These are phyloP conservation scores for Fibroporia radiculosa DNA, from an alignment of 768 basidiomycete species.

Conservation along the genomic window DNA sequence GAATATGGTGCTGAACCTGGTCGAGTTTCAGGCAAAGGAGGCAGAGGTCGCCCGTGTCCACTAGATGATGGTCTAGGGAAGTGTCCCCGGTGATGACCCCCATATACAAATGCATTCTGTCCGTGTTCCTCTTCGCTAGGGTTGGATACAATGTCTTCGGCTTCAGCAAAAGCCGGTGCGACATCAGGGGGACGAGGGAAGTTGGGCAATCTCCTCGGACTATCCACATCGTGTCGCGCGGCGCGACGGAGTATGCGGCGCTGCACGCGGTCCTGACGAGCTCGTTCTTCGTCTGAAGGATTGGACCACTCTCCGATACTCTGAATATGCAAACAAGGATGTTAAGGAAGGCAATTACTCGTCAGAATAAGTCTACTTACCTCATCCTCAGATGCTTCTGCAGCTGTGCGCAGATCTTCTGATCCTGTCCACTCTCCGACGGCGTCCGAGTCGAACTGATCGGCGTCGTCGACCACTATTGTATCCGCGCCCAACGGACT, in stretches of 20 bases:
- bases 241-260: conserved; percentile 50
- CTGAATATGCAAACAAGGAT: conserved; percentile 29
- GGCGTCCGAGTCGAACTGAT: conserved; percentile 22
- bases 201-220: conserved; percentile 64
- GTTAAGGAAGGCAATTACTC: conserved; percentile 5
- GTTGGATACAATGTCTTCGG: conserved; percentile 75
- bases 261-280: conserved; percentile 56
- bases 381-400: conserved; percentile 59
- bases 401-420: conserved; percentile 49
- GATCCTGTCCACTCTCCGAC: conserved; percentile 81
- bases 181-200: conserved; percentile 72
- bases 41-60: conserved; percentile 42
- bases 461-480: conserved; percentile 23
- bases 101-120: conserved; percentile 5
- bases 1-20: conserved; percentile 55
- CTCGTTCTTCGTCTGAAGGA: conserved; percentile 84
- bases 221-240: conserved; percentile 40
- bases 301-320: conserved; percentile 88
- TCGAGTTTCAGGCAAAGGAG: conserved; percentile 59
- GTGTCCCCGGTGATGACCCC: conserved; percentile 3
- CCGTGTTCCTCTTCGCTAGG: conserved; percentile 67
- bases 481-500: conserved; percentile 25
- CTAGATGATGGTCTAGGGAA: conserved; percentile 35
- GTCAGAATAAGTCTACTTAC: conserved; percentile 31
- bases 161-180: conserved; percentile 30